Evolutionary conservation across 2,329 filamentous ascomycete genomes (phyloP).

Genomic region (Aspergillus sclerotialis): DNA sequence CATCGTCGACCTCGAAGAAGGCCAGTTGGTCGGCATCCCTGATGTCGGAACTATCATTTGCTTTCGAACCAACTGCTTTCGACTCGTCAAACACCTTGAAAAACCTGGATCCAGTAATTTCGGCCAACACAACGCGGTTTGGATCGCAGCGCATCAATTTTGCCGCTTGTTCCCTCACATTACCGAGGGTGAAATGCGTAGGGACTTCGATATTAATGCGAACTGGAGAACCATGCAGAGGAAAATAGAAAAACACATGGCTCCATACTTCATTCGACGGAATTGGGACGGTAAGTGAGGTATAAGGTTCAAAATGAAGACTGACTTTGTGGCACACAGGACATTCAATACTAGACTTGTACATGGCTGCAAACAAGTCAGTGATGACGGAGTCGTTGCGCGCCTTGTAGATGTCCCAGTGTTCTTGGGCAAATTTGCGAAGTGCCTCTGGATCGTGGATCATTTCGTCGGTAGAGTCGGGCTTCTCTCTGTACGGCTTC

Average conservation of each 20-base stretch:
- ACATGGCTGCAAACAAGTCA: constrained; percentile 94
- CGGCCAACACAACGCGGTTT: constrained; percentile 65
- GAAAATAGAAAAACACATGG: constrained; percentile 68
- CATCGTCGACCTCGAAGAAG: constrained; percentile 69
- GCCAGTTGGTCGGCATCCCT: constrained; percentile 54
- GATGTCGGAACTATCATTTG: constrained; percentile 66
- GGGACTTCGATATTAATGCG: constrained; percentile 70
- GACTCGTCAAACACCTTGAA: constrained; percentile 78
- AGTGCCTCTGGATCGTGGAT: constrained; percentile 75
- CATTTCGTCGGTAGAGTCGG: constrained; percentile 95
- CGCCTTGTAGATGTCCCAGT: constrained; percentile 85
- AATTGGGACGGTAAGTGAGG: constrained; percentile 82
- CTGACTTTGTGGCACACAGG: constrained; percentile 89
- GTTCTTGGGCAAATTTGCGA: constrained; percentile 74
- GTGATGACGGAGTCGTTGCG: constrained; percentile 93
- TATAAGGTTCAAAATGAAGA: constrained; percentile 98
- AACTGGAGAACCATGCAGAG: constrained; percentile 64
- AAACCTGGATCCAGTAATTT: constrained; percentile 76
- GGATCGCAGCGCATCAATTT: constrained; percentile 46
- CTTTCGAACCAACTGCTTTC: constrained; percentile 51
- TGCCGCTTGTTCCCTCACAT: constrained; percentile 46
- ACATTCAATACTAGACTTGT: constrained; percentile 94
- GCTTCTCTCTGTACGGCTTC: constrained; percentile 96
- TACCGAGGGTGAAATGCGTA: constrained; percentile 55
- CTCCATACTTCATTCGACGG: constrained; percentile 80